These are phyloP conservation scores for Fusarium mundagurra DNA, from an alignment of 2,329 filamentous ascomycete species.

Conservation along the genomic window DNA sequence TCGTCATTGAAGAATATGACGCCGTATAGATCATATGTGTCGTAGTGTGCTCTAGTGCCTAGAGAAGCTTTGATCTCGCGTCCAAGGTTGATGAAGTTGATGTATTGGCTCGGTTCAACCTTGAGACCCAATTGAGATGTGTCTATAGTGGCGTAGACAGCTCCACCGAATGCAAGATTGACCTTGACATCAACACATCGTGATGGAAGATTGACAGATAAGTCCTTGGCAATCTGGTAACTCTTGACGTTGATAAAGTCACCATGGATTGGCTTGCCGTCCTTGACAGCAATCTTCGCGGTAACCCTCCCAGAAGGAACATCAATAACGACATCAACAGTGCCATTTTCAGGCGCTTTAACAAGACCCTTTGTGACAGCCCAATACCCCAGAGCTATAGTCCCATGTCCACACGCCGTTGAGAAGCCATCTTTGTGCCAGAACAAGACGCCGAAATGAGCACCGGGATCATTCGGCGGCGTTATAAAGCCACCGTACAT, in stretches of 20 bases:
- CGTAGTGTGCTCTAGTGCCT: conserved; percentile 5
- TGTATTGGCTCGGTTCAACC: conserved; percentile 6
- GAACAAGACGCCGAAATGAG: conserved; percentile 41
- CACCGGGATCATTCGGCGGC: conserved; percentile 30
- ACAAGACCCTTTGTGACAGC: conserved; percentile 19
- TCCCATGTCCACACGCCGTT: conserved; percentile 42
- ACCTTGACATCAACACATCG: background rate
- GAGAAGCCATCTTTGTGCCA: conserved; percentile 46
- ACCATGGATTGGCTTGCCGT: conserved; percentile 1
- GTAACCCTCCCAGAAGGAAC: conserved; percentile 28
- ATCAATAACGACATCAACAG: conserved; percentile 28
- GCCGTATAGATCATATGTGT: conserved; percentile 18
- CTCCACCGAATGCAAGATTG: conserved; percentile 21
- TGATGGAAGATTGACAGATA: conserved; percentile 1
- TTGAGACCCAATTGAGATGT: conserved; percentile 9
- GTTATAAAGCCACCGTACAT: conserved; percentile 44
- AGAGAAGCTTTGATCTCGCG: conserved; percentile 29
- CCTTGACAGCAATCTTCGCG: background rate
- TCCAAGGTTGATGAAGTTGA: conserved; percentile 28
- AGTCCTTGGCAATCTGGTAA: conserved; percentile 15
- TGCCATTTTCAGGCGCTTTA: background rate
- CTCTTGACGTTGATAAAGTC: conserved; percentile 35
- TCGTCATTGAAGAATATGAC: conserved; percentile 30
- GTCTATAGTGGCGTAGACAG: conserved; percentile 26
- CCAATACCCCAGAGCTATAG: conserved; percentile 43